These are phyloP conservation scores for Penicillium sp. DNA, from an alignment of 2,329 filamentous ascomycete genomes.

Conservation along the genomic window DNA sequence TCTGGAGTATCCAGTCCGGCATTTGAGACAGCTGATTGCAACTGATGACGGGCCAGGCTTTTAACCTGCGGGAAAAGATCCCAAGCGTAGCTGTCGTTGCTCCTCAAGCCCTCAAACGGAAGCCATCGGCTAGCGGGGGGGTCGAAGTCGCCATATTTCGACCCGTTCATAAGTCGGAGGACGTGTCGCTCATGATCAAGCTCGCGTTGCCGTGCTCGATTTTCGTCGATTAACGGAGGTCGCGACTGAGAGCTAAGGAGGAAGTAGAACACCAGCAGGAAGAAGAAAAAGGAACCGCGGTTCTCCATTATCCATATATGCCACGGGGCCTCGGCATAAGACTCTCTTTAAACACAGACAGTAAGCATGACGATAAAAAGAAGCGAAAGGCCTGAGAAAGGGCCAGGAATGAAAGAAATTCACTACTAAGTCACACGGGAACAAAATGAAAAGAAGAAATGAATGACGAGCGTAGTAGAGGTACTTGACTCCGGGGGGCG, in stretches of 20 bases:
- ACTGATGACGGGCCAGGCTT: slow-evolving; percentile 59
- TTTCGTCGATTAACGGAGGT: slow-evolving; percentile 39
- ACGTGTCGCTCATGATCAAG: slow-evolving; percentile 51
- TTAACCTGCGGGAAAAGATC: slow-evolving; percentile 65
- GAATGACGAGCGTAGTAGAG: slow-evolving; percentile 25
- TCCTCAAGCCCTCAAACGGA: slow-evolving; percentile 73
- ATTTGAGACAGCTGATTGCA: slow-evolving; percentile 34
- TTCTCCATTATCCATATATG: slow-evolving; percentile 49
- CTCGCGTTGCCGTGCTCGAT: slow-evolving; percentile 47
- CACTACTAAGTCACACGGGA: slow-evolving; percentile 6
- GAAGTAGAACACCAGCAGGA: slow-evolving; percentile 53
- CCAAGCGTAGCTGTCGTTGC: slow-evolving; percentile 75
- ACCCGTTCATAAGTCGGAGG: slow-evolving; percentile 49
- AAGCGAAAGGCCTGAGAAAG: not conserved
- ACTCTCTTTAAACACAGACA: slow-evolving; percentile 20
- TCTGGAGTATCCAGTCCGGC: slow-evolving; percentile 32
- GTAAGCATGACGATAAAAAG: slow-evolving; percentile 27
- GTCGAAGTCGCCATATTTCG: slow-evolving; percentile 53
- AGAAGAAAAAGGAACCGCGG: slow-evolving; percentile 48
- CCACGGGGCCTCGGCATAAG: slow-evolving; percentile 27
- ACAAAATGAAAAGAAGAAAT: slow-evolving; percentile 11
- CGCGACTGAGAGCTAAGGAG: slow-evolving; percentile 50
- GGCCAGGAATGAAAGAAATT: not conserved
- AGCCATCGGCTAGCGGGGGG: slow-evolving; percentile 50
- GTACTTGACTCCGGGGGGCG: slow-evolving; percentile 4